Base-by-base conservation (phyloP, 2,329 filamentous ascomycete species). In the Penicillium sp. region DNA sequence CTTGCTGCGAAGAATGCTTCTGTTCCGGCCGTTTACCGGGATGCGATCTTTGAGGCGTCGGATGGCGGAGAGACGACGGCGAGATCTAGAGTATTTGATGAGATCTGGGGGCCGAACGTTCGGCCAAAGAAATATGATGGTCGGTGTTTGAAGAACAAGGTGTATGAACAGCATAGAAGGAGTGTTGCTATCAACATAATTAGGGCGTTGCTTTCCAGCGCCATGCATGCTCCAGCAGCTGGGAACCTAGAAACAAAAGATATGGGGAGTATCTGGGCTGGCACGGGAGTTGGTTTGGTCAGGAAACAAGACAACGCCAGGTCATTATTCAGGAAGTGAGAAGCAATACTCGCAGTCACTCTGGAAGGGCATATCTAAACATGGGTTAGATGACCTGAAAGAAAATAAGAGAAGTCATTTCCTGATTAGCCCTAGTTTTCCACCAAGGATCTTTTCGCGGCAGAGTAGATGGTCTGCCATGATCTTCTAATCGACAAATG, bases 1-100 rank as follows among this genome's bases (percentile, higher is more conserved):
- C 77, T 88, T 0, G 82, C 82, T 2, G 63, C 73, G 1, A 65
- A 67, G 0, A 80, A 83, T 61, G 76, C 80, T 1, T 70, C 71
- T 14, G 74, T 83, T 18, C 66, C 77, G 3, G 69, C 70, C 38
- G 79, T 79, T 0, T 84, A 83, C 60, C 73, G 72, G 53, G 58
- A 76, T 16, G 80, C 78, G 37, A 71, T 84, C 0, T 44, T 84
- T 1, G 61, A 72, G 7, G 78, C 79, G 2, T 69, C 56, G 1
- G 81, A 84, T 65, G 82, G 35, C 2, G 81, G 58, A 4, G 45
- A 58, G 20, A n/a, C 35, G 4, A 62, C 60, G 2, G 50, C 44
- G 6, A 49, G 58, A 24, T 61, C 58, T 5, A 50, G 50, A 7
- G 8, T 8, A 10, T 10, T 18, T 16, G 18, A 24, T 5, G 22